A percentile compares a stretch with the other conserved stretches of the same genome.
phyloP scores from a whole-genome alignment of 2,329 filamentous ascomycete genomes.

The Fusarium abutilonis region DNA sequence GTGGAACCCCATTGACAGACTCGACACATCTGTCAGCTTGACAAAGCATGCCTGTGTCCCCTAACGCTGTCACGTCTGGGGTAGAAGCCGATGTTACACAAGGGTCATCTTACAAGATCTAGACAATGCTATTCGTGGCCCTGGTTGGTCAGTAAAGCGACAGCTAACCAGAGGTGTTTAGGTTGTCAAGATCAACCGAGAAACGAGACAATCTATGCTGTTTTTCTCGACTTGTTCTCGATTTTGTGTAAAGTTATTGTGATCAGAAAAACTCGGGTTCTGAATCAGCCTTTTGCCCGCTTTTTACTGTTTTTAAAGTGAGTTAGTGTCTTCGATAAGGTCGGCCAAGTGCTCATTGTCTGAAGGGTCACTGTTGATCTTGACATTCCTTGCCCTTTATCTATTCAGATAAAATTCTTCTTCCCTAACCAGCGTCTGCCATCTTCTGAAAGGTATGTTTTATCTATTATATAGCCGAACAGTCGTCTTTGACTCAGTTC shows the following conservation, averaged over 20 bases:
- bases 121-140: constrained; percentile 1
- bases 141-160: constrained; percentile 30
- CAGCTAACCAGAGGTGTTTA: neutral
- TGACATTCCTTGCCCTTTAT: neutral
- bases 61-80: constrained; percentile 18
- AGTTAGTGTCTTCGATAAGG: neutral
- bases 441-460: neutral
- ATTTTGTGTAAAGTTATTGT: neutral
- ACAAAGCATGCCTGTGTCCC: constrained; percentile 30
- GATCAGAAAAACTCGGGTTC: neutral
- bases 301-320: no score
- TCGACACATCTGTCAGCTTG: constrained; percentile 32
- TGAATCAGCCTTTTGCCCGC: neutral
- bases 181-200: neutral
- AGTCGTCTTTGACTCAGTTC: neutral
- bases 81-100: constrained; percentile 30
- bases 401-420: neutral
- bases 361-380: neutral
- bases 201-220: neutral
- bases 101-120: constrained; percentile 10
- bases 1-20: constrained; percentile 12
- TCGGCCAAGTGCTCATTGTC: neutral
- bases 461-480: neutral
- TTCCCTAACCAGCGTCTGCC: neutral
- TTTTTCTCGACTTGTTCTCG: neutral